Evolutionary conservation across 163 green algal species (phyloP), one percentile per base, ranked within the genome.

Genomic region (Scenedesmus sp.): DNA sequence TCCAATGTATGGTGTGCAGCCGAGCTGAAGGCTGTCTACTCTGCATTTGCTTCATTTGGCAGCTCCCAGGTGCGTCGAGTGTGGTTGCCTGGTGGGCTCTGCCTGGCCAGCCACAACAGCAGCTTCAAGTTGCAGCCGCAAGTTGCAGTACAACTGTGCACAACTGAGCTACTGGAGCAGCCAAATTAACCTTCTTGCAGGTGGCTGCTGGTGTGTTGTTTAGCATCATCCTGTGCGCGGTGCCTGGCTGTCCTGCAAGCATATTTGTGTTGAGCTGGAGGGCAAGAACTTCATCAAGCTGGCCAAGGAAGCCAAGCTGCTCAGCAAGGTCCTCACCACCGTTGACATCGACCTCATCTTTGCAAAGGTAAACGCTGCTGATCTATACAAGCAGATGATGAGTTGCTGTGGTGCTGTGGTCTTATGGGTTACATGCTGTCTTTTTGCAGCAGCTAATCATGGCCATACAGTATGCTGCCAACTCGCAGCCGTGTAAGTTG

Each of bases 311-410:
- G 90, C 44, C 86, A 89, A 91, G 53, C 92, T 95, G 16, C 44
- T 96, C n/a, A 83, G 88, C 42, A 92, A 91, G 42, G 72, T 82
- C 42, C 83, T 95, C 24, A 94, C 87, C 37, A 46, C 91, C 30
- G 95, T 91, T 24, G 94, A 95, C 78, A 84, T 92, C 12, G 94
- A 96, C 86, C 84, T 96, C 76, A 93, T 94, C 18, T 96, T 96
- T 59, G 81, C 90, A 20, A 89, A 93, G 89, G 90, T 92, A 42
- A 94, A 65, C 26, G 33, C 24, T 24, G 56, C 20, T 70, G 56
- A 12, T 12, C n/a, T 22, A 70, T 2, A 16, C n/a, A 73, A 37
- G n/a, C n/a, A 80, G n/a, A 80, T 44, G 68, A n/a, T 3, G 3
- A 42, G 10, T 3, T 18, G 3, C n/a, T 80, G n/a, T 40, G 3